A percentile compares a stretch with the other conserved stretches of the same genome.
Conservation (phyloP, 805 yeast species). For the Ogataea methylovora region DNA sequence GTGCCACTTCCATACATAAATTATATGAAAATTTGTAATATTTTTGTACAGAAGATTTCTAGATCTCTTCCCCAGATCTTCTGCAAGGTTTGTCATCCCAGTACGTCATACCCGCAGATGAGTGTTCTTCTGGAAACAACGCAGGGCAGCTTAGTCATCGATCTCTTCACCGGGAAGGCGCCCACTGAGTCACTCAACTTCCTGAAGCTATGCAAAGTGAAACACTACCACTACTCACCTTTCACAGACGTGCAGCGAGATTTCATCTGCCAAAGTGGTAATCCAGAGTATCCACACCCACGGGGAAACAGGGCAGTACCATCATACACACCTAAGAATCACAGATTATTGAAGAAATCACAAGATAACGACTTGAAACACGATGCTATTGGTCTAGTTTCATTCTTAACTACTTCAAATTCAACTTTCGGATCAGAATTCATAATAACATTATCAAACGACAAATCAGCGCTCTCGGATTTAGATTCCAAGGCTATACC, state of each 20-base stretch:
- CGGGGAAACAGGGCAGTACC: background rate
- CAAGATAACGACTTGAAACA: conserved; percentile 16
- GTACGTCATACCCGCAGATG: no score
- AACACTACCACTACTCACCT: conserved; percentile 45
- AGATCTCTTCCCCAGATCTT: no score
- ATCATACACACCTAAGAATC: background rate
- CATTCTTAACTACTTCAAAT: conserved; percentile 5
- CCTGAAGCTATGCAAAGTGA: conserved; percentile 43
- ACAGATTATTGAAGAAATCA: background rate
- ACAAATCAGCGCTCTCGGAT: conserved; percentile 16
- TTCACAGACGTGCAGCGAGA: conserved; percentile 36
- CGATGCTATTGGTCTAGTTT: conserved; percentile 28
- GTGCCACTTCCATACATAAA: no score
- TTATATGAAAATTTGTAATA: no score
- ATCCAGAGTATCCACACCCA: conserved; percentile 34
- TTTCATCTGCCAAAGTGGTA: conserved; percentile 37
- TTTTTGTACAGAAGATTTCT: no score
- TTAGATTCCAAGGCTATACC: conserved; percentile 17
- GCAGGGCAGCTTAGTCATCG: conserved; percentile 44
- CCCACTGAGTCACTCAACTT: conserved; percentile 38
- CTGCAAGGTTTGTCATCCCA: no score
- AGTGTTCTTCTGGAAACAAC: conserved; percentile 33
- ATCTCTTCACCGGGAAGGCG: conserved; percentile 28
- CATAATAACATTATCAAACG: conserved; percentile 27
- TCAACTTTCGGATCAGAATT: conserved; percentile 27